Evolutionary conservation across 2,329 filamentous ascomycete species (phyloP), one percentile per base, ranked within the genome.

Genomic region (Aspergillus flavus): DNA sequence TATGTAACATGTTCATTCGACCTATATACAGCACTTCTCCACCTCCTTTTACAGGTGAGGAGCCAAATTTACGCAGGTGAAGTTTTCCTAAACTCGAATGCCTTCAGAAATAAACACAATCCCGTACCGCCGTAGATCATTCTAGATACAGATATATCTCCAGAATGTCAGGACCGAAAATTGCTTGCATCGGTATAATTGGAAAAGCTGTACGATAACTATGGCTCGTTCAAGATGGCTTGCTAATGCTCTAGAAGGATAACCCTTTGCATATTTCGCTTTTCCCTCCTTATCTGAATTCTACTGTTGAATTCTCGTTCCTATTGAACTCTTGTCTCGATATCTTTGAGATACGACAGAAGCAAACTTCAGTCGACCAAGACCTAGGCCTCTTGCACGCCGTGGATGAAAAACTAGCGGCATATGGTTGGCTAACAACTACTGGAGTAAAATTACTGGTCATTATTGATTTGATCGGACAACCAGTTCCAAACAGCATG

Each of bases 401-500:
- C 63, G 85, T 98, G 64, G 95, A 98, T 81, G 94, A 99, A 81
- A 87, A 94, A 30, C 85, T 98, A 54, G 93, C 94, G 41, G 91
- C 93, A 69, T 99, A 98, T 81, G 95, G 95, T 72, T 97, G 92
- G 88, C 87, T 98, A 79, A 97, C 95, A 61, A 98, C 97, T 79
- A 98, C 95, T 30, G 93, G 93, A 46, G 88, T 97, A 67, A 94
- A 94, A 76, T 89, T 99, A 73, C 89, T 98, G 39, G 90, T 93
- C 66, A 87, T 97, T 4, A 90, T 98, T 34, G 94, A 99, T 80
- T 93, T 96, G 86, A 88, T 93, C 69, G 94, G 93, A 1, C 83
- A 90, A 26, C 81, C 85, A 57, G 79, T 83, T 9, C 64, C 71
- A 32, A 72, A 71, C 48, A 77, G 70, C 4, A 10, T 55, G 56